These are phyloP conservation scores for Pycnococcus provasolii DNA, from an alignment of 139 green algal species.

Conservation along the genomic window DNA sequence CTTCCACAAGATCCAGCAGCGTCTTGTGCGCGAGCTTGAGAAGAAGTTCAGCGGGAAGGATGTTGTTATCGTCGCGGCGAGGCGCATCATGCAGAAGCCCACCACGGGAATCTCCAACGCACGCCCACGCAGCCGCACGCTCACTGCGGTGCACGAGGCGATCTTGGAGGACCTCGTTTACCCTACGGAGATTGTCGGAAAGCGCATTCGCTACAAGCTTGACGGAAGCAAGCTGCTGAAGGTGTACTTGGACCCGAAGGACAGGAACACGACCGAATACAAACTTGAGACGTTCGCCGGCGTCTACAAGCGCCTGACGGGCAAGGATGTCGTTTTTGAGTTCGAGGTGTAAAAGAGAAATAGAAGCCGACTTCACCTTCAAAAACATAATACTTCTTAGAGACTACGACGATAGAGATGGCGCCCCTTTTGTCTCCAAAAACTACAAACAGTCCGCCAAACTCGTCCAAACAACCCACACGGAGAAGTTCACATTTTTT, in stretches of 20 bases:
- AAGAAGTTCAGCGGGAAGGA: conserved; percentile 99
- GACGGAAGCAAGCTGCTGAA: conserved; percentile 74
- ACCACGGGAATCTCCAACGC: conserved; percentile 48
- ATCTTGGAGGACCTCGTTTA: conserved; percentile 93
- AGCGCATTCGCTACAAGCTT: conserved; percentile 81
- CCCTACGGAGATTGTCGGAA: conserved; percentile 98
- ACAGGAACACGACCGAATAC: conserved; percentile 94
- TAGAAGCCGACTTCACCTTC: no score
- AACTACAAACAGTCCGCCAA: no score
- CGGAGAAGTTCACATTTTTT: no score
- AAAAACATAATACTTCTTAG: no score
- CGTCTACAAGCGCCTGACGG: conserved; percentile 98
- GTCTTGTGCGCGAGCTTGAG: conserved; percentile 96
- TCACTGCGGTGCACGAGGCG: conserved; percentile 87
- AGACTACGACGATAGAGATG: no score
- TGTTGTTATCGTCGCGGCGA: conserved; percentile 90
- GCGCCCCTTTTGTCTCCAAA: no score
- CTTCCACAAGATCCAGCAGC: conserved; percentile 96
- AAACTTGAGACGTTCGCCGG: conserved; percentile 95
- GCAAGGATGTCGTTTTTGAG: conserved; percentile 90
- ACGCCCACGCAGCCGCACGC: conserved; percentile 77
- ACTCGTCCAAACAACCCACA: no score
- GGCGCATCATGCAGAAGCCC: conserved; percentile 78
- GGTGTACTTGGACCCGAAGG: conserved; percentile 47
- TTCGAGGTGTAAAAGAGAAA: conserved; percentile 29